A percentile compares a stretch with the other conserved stretches of the same genome.
These are phyloP conservation scores for Porogramme epimiltina DNA, from an alignment of 1,284 basidiomycete species.

Conservation along the genomic window DNA sequence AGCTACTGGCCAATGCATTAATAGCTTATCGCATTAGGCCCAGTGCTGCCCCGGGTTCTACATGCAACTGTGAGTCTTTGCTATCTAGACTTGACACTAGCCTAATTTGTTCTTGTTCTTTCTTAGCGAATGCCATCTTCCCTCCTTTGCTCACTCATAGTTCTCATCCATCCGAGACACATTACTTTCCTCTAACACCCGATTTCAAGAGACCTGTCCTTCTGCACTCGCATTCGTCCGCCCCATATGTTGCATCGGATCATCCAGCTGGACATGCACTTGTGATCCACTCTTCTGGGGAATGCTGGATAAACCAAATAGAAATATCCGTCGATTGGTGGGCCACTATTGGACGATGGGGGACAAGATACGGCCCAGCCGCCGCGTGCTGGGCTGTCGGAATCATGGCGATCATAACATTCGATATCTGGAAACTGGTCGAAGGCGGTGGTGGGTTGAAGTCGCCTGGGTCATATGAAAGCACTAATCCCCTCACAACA, in stretches of 20 bases:
- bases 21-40: constrained; percentile 60
- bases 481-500: constrained; percentile 19
- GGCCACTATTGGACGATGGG: constrained; percentile 68
- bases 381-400: constrained; percentile 72
- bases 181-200: constrained; percentile 61
- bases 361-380: constrained; percentile 73
- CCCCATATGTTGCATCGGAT: constrained; percentile 56
- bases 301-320: constrained; percentile 50
- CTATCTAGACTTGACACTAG: no score
- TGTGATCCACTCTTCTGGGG: constrained; percentile 58
- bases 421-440: constrained; percentile 47
- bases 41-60: constrained; percentile 6
- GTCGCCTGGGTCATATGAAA: constrained; percentile 5
- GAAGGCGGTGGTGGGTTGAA: constrained; percentile 34
- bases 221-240: constrained; percentile 73
- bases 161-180: constrained; percentile 62
- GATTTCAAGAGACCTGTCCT: constrained; percentile 42
- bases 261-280: constrained; percentile 48
- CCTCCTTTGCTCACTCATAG: constrained; percentile 60
- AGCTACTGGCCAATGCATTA: constrained; percentile 57
- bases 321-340: constrained; percentile 64
- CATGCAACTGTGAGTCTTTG: no score
- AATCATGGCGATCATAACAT: constrained; percentile 57
- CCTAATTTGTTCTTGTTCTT: background rate
- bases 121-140: constrained; percentile 46